Conservation (phyloP, 495 filamentous ascomycete species). For the Terfezia boudieri region DNA sequence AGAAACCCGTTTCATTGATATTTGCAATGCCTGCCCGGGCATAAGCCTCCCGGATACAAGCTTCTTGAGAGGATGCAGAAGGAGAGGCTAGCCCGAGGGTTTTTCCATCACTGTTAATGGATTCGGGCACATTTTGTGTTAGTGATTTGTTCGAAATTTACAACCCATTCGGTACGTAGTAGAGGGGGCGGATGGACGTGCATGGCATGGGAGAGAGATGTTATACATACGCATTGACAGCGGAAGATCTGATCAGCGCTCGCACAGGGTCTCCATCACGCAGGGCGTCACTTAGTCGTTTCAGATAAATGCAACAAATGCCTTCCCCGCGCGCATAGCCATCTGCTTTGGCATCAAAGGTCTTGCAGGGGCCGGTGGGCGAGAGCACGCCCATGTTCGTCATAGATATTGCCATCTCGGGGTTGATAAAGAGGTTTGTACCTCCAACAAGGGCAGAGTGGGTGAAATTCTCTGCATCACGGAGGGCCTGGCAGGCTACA, state of each 20-base stretch:
- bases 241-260: constrained; percentile 36
- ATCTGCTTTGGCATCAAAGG: constrained; percentile 38
- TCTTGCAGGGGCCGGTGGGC: constrained; percentile 27
- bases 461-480: background rate
- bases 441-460: constrained; percentile 32
- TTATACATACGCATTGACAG: constrained; percentile 19
- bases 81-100: constrained; percentile 24
- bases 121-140: too few species aligned
- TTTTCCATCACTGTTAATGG: constrained; percentile 25
- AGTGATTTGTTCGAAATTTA: too few species aligned
- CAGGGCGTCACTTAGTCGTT: constrained; percentile 35
- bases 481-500: background rate
- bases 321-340: constrained; percentile 48
- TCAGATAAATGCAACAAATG: constrained; percentile 34
- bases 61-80: constrained; percentile 21
- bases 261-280: constrained; percentile 35
- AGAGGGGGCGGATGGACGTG: background rate
- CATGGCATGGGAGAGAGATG: too few species aligned
- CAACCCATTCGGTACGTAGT: too few species aligned
- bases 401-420: constrained; percentile 34
- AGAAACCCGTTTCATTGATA: constrained; percentile 21
- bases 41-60: constrained; percentile 23
- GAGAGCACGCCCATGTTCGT: constrained; percentile 20
- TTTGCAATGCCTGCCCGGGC: constrained; percentile 16
- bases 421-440: constrained; percentile 33